Percentiles rank a stretch among this genome's conserved stretches.
Conservation (phyloP, 345 rosid species). For the Melaleuca alternifolia region DNA sequence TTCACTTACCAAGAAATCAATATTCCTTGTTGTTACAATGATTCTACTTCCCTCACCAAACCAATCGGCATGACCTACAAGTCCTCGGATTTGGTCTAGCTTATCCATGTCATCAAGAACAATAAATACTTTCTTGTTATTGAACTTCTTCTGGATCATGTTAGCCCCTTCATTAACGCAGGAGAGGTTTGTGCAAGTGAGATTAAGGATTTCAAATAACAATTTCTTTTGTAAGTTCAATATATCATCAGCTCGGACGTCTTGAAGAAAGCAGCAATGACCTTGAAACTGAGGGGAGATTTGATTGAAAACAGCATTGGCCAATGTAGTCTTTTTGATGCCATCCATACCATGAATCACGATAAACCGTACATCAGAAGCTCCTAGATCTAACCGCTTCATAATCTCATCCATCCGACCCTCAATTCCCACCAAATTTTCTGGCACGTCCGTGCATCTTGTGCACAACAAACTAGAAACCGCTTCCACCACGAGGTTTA, state of each 20-base stretch:
- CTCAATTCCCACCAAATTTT: not conserved
- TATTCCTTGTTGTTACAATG: not conserved
- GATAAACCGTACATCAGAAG: not conserved
- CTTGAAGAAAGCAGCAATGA: not conserved
- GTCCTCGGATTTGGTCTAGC: not conserved
- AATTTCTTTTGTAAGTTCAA: not conserved
- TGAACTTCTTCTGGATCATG: not conserved
- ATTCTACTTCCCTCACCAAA: not conserved
- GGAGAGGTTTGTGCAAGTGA: accelerated
- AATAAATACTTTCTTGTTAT: not conserved
- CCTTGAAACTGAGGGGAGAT: not conserved
- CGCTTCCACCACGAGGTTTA: not conserved
- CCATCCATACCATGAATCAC: not conserved
- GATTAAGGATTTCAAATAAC: accelerated
- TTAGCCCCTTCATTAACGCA: not conserved
- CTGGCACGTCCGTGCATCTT: not conserved
- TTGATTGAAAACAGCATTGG: not conserved
- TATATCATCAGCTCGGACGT: not conserved
- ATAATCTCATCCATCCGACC: not conserved
- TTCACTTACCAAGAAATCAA: not conserved
- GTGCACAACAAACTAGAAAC: not conserved
- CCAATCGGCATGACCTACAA: not conserved
- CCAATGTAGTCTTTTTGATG: not conserved
- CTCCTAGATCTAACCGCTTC: not conserved
- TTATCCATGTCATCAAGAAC: not conserved